A percentile compares a stretch with the other conserved stretches of the same genome.
Evolutionary conservation across 1,284 basidiomycete genomes (phyloP).

Genomic region (Sanghuangporus sanghuang): DNA sequence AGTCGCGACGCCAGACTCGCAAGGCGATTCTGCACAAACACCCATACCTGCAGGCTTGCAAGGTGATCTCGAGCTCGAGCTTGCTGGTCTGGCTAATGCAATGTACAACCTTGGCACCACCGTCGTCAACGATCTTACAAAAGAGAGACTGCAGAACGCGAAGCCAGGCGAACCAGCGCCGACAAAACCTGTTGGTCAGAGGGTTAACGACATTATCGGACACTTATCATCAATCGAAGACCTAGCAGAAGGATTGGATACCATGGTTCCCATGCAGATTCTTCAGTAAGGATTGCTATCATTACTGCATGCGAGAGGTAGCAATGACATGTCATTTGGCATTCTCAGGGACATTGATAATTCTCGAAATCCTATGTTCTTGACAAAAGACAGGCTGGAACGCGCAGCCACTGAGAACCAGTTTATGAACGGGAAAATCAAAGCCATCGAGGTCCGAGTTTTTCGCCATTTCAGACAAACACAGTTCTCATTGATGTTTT

Average conservation of each 20-base stretch:
- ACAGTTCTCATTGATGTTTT: neutral
- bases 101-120: slow-evolving; percentile 75
- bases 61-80: slow-evolving; percentile 70
- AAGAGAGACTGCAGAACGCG: slow-evolving; percentile 58
- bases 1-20: slow-evolving; percentile 59
- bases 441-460: slow-evolving; percentile 58
- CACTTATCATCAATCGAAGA: slow-evolving; percentile 61
- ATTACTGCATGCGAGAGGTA: neutral
- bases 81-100: slow-evolving; percentile 66
- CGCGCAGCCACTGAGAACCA: slow-evolving; percentile 80
- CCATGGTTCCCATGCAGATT: slow-evolving; percentile 68
- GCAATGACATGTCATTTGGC: neutral
- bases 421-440: slow-evolving; percentile 85
- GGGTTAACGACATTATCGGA: slow-evolving; percentile 56
- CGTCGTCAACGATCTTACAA: slow-evolving; percentile 71
- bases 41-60: slow-evolving; percentile 60
- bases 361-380: slow-evolving; percentile 70
- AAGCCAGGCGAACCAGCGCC: slow-evolving; percentile 33
- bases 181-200: slow-evolving; percentile 15
- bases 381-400: slow-evolving; percentile 73
- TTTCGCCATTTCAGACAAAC: neutral
- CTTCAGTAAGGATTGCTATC: slow-evolving; percentile 29
- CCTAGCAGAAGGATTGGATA: slow-evolving; percentile 52
- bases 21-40: slow-evolving; percentile 57
- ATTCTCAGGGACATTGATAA: slow-evolving; percentile 64